Conservation (phyloP, 169 alveolate species). For the Amoebophrya sp. region DNA sequence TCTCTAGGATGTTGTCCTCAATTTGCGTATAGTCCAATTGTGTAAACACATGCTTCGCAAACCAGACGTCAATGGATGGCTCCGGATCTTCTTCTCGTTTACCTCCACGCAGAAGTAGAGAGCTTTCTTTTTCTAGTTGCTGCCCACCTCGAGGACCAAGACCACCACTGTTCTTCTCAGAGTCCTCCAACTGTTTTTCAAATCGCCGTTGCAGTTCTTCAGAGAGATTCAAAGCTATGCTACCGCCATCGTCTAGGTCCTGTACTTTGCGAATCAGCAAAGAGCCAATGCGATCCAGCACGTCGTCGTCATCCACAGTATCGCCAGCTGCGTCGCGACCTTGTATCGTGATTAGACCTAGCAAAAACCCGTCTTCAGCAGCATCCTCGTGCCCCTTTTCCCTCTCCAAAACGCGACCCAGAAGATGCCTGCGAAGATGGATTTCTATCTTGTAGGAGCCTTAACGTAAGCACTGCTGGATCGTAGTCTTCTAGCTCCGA, state of each 20-base stretch:
- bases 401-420: no score
- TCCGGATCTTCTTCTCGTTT: not conserved
- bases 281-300: not conserved
- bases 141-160: not conserved
- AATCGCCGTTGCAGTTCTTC: no score
- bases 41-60: not conserved
- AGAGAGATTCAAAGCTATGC: not conserved
- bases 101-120: no score
- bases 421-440: no score
- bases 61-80: not conserved
- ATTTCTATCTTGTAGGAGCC: no score
- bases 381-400: no score
- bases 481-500: not conserved
- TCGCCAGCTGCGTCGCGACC: not conserved
- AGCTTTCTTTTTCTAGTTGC: not conserved
- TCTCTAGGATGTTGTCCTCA: not conserved
- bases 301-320: not conserved
- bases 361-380: no score
- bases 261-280: not conserved
- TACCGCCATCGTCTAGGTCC: not conserved
- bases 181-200: no score
- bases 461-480: no score
- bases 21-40: not conserved
- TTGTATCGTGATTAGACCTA: not conserved
- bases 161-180: no score